Evolutionary conservation across 2,329 filamentous ascomycete genomes (phyloP).

Genomic region (Monosporascus sp.): DNA sequence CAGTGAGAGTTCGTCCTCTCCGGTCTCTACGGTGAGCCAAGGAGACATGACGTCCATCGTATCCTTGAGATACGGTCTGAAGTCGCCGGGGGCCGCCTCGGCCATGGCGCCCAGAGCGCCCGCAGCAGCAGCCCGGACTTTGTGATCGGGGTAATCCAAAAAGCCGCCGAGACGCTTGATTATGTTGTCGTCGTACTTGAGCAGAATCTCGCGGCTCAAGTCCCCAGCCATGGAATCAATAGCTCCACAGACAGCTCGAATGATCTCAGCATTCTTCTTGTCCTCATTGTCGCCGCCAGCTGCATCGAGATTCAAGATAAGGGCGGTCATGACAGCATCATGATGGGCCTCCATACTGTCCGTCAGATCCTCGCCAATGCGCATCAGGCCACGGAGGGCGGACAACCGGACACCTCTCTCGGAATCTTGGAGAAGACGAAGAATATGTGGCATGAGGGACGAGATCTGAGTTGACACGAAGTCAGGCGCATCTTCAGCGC

Average conservation of each 20-base stretch:
- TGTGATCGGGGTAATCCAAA: slow-evolving; percentile 77
- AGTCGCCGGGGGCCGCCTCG: slow-evolving; percentile 72
- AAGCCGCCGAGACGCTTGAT: slow-evolving; percentile 80
- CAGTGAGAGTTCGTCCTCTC: slow-evolving; percentile 82
- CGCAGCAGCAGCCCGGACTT: slow-evolving; percentile 84
- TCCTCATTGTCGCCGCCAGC: slow-evolving; percentile 63
- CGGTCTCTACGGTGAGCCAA: slow-evolving; percentile 81
- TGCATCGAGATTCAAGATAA: slow-evolving; percentile 84
- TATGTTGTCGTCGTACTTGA: slow-evolving; percentile 74
- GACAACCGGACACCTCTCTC: slow-evolving; percentile 81
- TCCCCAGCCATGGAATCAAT: slow-evolving; percentile 88
- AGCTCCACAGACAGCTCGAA: slow-evolving; percentile 84
- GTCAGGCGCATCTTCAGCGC: slow-evolving; percentile 93
- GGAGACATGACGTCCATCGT: slow-evolving; percentile 85
- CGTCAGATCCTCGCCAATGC: slow-evolving; percentile 86
- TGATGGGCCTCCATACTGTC: slow-evolving; percentile 87
- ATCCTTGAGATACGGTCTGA: slow-evolving; percentile 85
- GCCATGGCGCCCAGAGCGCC: slow-evolving; percentile 89
- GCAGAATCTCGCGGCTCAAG: slow-evolving; percentile 73
- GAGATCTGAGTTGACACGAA: slow-evolving; percentile 92
- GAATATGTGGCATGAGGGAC: slow-evolving; percentile 76
- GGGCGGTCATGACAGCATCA: slow-evolving; percentile 72
- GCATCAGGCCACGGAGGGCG: slow-evolving; percentile 79
- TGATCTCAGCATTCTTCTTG: slow-evolving; percentile 76
- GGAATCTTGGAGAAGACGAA: slow-evolving; percentile 78